A percentile compares a stretch with the other conserved stretches of the same genome.
Evolutionary conservation across 495 filamentous ascomycete genomes (phyloP).

Genomic region (Penicillium pulvis): DNA sequence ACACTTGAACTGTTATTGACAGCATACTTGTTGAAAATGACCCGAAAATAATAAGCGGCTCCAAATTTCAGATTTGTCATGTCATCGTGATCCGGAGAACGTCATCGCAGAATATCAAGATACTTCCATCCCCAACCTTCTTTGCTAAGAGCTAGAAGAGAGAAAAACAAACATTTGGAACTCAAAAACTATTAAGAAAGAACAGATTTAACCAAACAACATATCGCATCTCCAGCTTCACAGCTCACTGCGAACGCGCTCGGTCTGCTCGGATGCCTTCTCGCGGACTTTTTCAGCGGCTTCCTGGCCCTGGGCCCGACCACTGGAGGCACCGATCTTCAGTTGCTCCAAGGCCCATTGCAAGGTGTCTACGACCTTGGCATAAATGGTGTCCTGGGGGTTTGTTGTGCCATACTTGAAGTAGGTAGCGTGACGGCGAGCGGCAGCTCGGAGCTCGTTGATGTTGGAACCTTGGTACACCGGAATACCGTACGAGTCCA

Average conservation of each 20-base stretch:
- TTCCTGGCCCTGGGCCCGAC: slow-evolving; percentile 58
- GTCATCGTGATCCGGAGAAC: not conserved
- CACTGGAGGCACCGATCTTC: slow-evolving; percentile 62
- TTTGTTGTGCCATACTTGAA: slow-evolving; percentile 75
- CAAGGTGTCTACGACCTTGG: slow-evolving; percentile 58
- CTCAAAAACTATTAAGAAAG: not conserved
- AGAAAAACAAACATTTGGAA: slow-evolving; percentile 5
- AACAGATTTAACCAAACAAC: not conserved
- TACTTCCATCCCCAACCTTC: not conserved
- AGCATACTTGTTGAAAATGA: not conserved
- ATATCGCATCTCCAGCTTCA: slow-evolving; percentile 15
- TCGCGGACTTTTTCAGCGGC: slow-evolving; percentile 48
- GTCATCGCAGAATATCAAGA: not conserved
- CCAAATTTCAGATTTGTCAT: not conserved
- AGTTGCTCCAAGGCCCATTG: slow-evolving; percentile 65
- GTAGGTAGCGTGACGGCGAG: slow-evolving; percentile 71
- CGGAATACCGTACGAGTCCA: slow-evolving; percentile 78
- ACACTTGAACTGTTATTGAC: not conserved
- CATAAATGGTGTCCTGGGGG: slow-evolving; percentile 65
- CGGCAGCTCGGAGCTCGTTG: slow-evolving; percentile 66
- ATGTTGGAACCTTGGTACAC: slow-evolving; percentile 69
- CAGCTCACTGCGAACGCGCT: slow-evolving; percentile 38
- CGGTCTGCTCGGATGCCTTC: slow-evolving; percentile 33
- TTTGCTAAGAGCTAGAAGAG: not conserved
- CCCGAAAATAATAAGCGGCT: not conserved